These are phyloP conservation scores for Neonectria neomacrospora DNA, from an alignment of 2,329 filamentous ascomycete species.

Conservation along the genomic window DNA sequence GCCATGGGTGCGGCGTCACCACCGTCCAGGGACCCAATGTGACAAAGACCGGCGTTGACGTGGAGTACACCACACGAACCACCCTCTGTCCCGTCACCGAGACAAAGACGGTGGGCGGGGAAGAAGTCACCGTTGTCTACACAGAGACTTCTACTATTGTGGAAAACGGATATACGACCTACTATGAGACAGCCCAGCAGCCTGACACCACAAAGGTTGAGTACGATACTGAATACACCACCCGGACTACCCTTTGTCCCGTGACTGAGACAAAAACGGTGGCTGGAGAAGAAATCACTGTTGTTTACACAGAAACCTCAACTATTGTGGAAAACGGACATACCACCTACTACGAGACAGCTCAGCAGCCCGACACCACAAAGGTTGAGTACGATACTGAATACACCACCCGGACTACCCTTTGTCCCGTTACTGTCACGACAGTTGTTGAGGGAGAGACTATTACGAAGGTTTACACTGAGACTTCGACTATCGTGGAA, in stretches of 20 bases:
- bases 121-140: slow-evolving; percentile 54
- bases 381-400: slow-evolving; percentile 46
- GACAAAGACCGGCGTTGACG: slow-evolving; percentile 48
- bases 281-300: slow-evolving; percentile 55
- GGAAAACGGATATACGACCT: slow-evolving; percentile 47
- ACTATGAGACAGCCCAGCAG: slow-evolving; percentile 48
- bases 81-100: slow-evolving; percentile 48
- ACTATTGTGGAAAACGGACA: slow-evolving; percentile 47
- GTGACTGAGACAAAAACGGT: slow-evolving; percentile 50
- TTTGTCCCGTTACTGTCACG: slow-evolving; percentile 56
- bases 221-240: slow-evolving; percentile 51
- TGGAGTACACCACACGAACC: slow-evolving; percentile 57
- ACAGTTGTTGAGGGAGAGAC: slow-evolving; percentile 48
- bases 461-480: slow-evolving; percentile 42
- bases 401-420: slow-evolving; percentile 55
- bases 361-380: slow-evolving; percentile 47
- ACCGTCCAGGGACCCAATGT: slow-evolving; percentile 51
- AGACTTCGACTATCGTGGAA: slow-evolving; percentile 44
- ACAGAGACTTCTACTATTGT: slow-evolving; percentile 48
- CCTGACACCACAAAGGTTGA: slow-evolving; percentile 50
- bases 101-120: slow-evolving; percentile 52
- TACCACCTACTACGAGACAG: slow-evolving; percentile 49
- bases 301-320: slow-evolving; percentile 45
- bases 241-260: slow-evolving; percentile 54
- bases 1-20: slow-evolving; percentile 51